Conservation (phyloP, 345 rosid genomes). For the Sisymbrium irio region DNA sequence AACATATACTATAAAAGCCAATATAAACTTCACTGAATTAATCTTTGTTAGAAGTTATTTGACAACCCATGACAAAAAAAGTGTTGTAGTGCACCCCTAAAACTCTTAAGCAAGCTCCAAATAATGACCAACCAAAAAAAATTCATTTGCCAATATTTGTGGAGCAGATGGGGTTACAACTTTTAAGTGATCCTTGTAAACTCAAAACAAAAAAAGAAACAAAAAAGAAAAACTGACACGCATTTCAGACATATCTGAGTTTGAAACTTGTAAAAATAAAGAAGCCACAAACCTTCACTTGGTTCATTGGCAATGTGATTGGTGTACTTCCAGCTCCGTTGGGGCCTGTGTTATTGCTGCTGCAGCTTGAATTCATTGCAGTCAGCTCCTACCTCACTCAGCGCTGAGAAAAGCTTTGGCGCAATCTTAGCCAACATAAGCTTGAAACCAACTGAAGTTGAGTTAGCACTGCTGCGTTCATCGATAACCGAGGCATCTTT, state of each 20-base stretch:
- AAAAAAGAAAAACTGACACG: neutral
- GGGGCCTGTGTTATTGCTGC: slow-evolving; percentile 24
- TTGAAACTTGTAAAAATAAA: slow-evolving; percentile 16
- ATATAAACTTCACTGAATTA: slow-evolving; percentile 13
- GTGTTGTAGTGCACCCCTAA: slow-evolving; percentile 32
- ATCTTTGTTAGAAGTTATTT: slow-evolving; percentile 28
- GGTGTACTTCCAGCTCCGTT: slow-evolving; percentile 4
- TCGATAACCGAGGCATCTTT: slow-evolving; percentile 58
- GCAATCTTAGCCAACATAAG: slow-evolving; percentile 84
- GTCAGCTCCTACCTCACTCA: slow-evolving; percentile 71
- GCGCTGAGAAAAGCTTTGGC: slow-evolving; percentile 65
- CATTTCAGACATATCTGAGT: slow-evolving; percentile 25
- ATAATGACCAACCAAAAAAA: slow-evolving; percentile 30
- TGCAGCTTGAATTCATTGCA: slow-evolving; percentile 52
- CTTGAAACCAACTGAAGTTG: slow-evolving; percentile 90
- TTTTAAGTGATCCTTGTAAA: slow-evolving; percentile 23
- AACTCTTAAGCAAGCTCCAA: slow-evolving; percentile 34
- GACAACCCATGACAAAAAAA: slow-evolving; percentile 29
- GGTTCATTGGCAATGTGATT: slow-evolving; percentile 19
- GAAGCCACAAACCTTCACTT: slow-evolving; percentile 35
- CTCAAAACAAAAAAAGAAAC: neutral
- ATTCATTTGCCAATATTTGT: slow-evolving; percentile 13
- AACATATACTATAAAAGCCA: neutral
- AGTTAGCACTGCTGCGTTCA: slow-evolving; percentile 42
- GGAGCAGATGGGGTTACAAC: slow-evolving; percentile 30